Evolutionary conservation across 208 protist genomes (phyloP), one percentile per base, ranked within the genome.

Genomic region (Trypanosoma mega): DNA sequence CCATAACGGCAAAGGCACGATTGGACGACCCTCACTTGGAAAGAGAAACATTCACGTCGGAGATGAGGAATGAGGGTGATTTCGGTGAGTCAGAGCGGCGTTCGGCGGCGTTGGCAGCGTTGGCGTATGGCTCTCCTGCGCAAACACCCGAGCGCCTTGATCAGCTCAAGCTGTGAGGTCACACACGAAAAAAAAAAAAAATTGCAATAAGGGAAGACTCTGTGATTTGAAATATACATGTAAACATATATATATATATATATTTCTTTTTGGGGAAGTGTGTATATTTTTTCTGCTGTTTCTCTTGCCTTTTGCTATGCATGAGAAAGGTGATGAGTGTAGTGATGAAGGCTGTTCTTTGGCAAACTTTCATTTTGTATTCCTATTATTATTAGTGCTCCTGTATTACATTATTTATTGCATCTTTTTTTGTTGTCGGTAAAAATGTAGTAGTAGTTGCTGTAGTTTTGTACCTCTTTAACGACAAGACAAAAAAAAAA

Each of bases 191-290:
- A 39, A 12, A 39, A 39, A 39, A 39, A 39, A 12, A 39, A 39
- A 39, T 16, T 16, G 34, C 6, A 12, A 41, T 16, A 41, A n/a
- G 24, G 5, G 34, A 26, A 23, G 34, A 8, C 4, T 39, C 33
- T 55, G 11, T 55, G 18, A 41, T 23, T 55, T 55, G 34, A 41
- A 18, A 55, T 7, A 21, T 24, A 9, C 27, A 7, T 24, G 18
- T 48, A 48, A n/a, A 23, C 12, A 24, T n/a, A 48, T 48, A 48
- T 52, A 11, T 52, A 52, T 18, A 31, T 18, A 34, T 52, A 5
- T 51, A 51, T 52, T 34, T 52, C 5, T 52, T 52, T 52, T 52
- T 52, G n/a, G n/a, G n/a, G n/a, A n/a, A n/a, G n/a, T n/a, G n/a
- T n/a, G n/a, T n/a, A n/a, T n/a, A n/a, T n/a, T n/a, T n/a, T n/a